Evolutionary conservation across 176 grass and related monocot genomes (phyloP).

Genomic region (Eragrostis curvula): DNA sequence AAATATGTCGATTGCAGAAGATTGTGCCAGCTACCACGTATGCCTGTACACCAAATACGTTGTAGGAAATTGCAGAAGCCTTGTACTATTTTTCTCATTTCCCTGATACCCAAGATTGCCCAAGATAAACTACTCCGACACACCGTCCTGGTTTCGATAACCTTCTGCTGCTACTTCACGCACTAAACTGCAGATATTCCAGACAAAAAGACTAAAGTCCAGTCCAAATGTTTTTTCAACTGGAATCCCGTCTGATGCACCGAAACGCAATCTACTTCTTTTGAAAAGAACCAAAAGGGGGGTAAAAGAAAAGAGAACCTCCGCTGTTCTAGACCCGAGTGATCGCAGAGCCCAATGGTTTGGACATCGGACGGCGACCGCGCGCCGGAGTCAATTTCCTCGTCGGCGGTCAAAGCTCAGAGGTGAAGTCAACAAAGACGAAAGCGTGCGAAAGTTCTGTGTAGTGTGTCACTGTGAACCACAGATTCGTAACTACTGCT

Average conservation of each 20-base stretch:
- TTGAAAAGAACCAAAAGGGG: neutral
- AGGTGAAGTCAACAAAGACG: conserved; percentile 41
- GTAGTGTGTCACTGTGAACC: neutral
- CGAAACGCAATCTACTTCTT: conserved; percentile 19
- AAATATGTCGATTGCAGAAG: neutral
- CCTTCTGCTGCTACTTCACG: neutral
- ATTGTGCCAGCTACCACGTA: neutral
- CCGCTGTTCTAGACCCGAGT: conserved; percentile 1
- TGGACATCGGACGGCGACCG: neutral
- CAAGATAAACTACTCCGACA: neutral
- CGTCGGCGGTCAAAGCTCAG: neutral
- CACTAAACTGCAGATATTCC: neutral
- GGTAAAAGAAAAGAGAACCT: neutral
- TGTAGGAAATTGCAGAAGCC: too few relatives aligned
- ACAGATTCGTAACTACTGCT: neutral
- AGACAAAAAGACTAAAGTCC: conserved; percentile 6
- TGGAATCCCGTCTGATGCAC: neutral
- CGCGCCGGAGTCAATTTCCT: conserved; percentile 37
- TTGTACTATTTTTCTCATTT: too few relatives aligned
- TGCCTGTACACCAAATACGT: too few relatives aligned
- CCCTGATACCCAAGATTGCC: neutral
- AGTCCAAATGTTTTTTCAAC: conserved; percentile 8
- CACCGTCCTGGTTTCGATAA: neutral
- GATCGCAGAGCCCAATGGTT: conserved; percentile 35
- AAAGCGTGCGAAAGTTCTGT: neutral